Conservation (phyloP, 768 basidiomycete genomes). For the Boletus bicolor region DNA sequence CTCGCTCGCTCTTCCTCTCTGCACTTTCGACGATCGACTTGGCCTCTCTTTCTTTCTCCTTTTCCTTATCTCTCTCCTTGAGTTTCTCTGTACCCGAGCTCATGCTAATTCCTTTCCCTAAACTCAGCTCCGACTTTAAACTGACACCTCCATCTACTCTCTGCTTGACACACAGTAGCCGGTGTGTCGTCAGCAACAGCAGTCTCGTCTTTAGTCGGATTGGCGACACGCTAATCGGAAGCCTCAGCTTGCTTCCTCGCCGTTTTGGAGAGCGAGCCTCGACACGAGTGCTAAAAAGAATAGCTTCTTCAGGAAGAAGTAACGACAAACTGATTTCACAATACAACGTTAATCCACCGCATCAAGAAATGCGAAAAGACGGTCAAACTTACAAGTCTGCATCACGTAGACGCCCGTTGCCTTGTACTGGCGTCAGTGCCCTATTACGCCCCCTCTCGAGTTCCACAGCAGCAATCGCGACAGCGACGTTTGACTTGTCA, state of each 20-base stretch:
- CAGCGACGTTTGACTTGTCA: slow-evolving; percentile 31
- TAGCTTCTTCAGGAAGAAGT: slow-evolving; percentile 43
- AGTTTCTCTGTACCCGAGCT: slow-evolving; percentile 13
- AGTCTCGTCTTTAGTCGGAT: slow-evolving; percentile 52
- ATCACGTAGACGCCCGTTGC: slow-evolving; percentile 36
- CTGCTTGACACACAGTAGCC: slow-evolving; percentile 57
- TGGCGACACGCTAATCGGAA: slow-evolving; percentile 45
- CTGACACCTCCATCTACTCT: slow-evolving; percentile 35
- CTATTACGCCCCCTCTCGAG: slow-evolving; percentile 51
- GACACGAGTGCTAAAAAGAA: slow-evolving; percentile 52
- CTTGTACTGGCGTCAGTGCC: slow-evolving; percentile 52
- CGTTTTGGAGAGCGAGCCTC: slow-evolving; percentile 53
- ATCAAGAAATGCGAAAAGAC: neutral
- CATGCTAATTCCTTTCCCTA: slow-evolving; percentile 25
- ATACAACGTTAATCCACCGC: neutral
- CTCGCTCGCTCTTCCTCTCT: slow-evolving; percentile 52
- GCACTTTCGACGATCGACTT: slow-evolving; percentile 44
- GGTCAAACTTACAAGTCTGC: slow-evolving; percentile 43
- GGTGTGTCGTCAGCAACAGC: slow-evolving; percentile 53
- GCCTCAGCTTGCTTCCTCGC: slow-evolving; percentile 54
- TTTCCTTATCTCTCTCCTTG: slow-evolving; percentile 38
- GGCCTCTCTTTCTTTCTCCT: slow-evolving; percentile 47
- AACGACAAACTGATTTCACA: slow-evolving; percentile 30
- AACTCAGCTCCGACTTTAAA: slow-evolving; percentile 51
- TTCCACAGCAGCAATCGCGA: slow-evolving; percentile 34